A percentile compares a stretch with the other conserved stretches of the same genome.
These are phyloP conservation scores for Suillus paluster DNA, from an alignment of 768 basidiomycete species.

Conservation along the genomic window DNA sequence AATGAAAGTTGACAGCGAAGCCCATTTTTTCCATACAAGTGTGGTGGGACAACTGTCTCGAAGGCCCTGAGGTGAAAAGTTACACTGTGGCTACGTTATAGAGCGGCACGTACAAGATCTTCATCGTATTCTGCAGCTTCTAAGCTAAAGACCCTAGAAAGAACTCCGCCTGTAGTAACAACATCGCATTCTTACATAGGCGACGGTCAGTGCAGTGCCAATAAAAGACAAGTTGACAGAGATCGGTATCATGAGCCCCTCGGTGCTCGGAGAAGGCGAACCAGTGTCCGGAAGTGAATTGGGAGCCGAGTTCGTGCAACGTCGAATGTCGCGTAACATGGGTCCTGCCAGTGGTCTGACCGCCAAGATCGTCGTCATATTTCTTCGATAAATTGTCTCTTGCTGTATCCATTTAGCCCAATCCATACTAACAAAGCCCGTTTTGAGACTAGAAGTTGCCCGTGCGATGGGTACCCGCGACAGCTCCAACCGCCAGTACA, in stretches of 20 bases:
- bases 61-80: slow-evolving; percentile 51
- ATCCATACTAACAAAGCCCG: neutral
- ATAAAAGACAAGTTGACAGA: neutral
- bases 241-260: too few species aligned
- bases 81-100: neutral
- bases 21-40: slow-evolving; percentile 97
- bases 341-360: too few species aligned
- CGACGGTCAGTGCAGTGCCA: slow-evolving; percentile 11
- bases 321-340: neutral
- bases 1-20: slow-evolving; percentile 91
- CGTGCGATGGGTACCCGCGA: neutral
- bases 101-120: slow-evolving; percentile 52
- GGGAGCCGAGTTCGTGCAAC: neutral
- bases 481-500: neutral
- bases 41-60: slow-evolving; percentile 87
- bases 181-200: slow-evolving; percentile 82
- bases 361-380: too few species aligned
- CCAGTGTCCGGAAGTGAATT: neutral
- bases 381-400: too few species aligned
- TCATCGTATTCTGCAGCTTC: slow-evolving; percentile 62
- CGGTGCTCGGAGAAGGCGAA: too few species aligned
- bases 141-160: slow-evolving; percentile 69
- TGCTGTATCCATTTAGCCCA: neutral
- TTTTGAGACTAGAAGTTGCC: neutral
- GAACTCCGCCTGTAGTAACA: slow-evolving; percentile 80